phyloP scores from a whole-genome alignment of 1,284 basidiomycete species.

The Macrocystidia cucumis region DNA sequence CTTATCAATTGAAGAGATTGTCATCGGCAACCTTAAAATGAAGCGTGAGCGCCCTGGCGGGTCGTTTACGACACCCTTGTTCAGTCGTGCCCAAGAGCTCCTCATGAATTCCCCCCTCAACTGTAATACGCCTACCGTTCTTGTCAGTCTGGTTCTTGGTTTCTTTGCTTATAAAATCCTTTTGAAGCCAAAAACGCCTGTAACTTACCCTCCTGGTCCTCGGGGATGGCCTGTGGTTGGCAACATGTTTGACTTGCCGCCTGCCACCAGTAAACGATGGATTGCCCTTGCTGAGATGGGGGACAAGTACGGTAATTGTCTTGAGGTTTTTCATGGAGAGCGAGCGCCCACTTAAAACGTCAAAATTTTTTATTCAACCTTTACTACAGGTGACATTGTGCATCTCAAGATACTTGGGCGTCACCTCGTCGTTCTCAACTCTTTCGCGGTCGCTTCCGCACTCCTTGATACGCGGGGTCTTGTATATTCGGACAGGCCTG shows the following conservation, averaged over 20 bases:
- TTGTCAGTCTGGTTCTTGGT: no score
- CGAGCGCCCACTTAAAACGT: no score
- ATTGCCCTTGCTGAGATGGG: conserved; percentile 31
- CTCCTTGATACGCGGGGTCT: conserved; percentile 29
- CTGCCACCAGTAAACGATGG: conserved; percentile 28
- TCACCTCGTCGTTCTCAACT: conserved; percentile 27
- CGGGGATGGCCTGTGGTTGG: conserved; percentile 30
- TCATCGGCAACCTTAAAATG: no score
- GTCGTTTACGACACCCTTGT: no score
- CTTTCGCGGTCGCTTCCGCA: conserved; percentile 23
- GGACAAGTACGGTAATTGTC: conserved; percentile 26
- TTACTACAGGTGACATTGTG: conserved; percentile 20
- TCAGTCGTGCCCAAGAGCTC: no score
- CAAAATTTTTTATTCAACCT: not conserved
- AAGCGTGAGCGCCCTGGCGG: no score
- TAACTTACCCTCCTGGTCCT: conserved; percentile 38
- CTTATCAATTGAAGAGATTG: no score
- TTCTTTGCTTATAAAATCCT: no score
- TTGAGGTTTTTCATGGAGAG: not conserved
- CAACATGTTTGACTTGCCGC: conserved; percentile 38
- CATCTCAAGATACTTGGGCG: conserved; percentile 29
- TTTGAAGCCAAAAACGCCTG: no score
- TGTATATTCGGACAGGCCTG: conserved; percentile 30
- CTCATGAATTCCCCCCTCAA: no score
- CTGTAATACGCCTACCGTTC: no score